Evolutionary conservation across 1,284 basidiomycete genomes (phyloP).

Genomic region (Ceratorhiza oryzae-sativae): DNA sequence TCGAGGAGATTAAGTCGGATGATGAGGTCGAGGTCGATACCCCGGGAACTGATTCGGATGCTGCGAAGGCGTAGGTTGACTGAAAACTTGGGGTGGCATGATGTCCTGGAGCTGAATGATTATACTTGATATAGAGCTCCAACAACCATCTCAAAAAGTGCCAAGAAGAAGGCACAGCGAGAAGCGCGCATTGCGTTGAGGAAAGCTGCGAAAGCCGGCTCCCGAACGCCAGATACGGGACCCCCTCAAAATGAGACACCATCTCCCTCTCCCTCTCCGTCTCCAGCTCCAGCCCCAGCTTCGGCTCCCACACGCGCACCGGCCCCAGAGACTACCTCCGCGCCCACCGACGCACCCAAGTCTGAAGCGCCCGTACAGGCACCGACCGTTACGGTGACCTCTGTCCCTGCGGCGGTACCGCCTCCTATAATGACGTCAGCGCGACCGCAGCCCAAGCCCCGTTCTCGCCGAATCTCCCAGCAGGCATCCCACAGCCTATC

Average conservation of each 20-base stretch:
- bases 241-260: constrained; percentile 17
- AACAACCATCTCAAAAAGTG: constrained; percentile 18
- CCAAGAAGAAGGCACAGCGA: constrained; percentile 29
- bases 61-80: constrained; percentile 13
- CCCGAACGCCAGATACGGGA: constrained; percentile 26
- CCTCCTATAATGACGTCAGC: constrained; percentile 29
- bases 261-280: neutral
- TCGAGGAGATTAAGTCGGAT: constrained; percentile 31
- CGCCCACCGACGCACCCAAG: neutral
- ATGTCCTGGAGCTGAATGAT: neutral
- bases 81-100: neutral
- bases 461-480: constrained; percentile 41
- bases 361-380: neutral
- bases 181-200: constrained; percentile 30
- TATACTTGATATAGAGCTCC: constrained; percentile 6
- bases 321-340: neutral
- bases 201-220: constrained; percentile 32
- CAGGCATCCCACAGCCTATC: constrained; percentile 35
- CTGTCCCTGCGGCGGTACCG: neutral
- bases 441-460: constrained; percentile 23
- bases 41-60: constrained; percentile 21
- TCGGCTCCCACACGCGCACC: neutral
- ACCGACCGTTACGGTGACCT: neutral
- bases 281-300: too few relatives aligned
- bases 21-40: constrained; percentile 39